phyloP scores from a whole-genome alignment of 1,139 yeast species.

The Zygosaccharomyces sapae region DNA sequence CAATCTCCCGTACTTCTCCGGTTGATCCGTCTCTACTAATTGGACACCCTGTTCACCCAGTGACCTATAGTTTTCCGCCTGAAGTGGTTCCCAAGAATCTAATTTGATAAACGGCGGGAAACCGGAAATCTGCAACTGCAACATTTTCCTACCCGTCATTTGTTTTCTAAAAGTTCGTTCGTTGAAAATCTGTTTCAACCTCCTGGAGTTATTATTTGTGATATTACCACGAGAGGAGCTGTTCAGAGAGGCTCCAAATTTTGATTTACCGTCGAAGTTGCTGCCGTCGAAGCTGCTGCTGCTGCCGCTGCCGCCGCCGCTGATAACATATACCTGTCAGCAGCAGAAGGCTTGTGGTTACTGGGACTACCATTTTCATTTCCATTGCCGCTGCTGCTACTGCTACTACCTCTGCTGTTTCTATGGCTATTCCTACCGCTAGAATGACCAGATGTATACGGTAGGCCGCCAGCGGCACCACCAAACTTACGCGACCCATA shows the following conservation, averaged over 20 bases:
- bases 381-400: neutral
- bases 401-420: neutral
- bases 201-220: constrained; percentile 15
- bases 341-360: too few relatives aligned
- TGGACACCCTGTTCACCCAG: constrained; percentile 10
- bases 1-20: constrained; percentile 31
- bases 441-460: neutral
- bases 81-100: constrained; percentile 21
- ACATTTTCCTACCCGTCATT: constrained; percentile 37
- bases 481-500: constrained; percentile 2
- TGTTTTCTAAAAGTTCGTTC: constrained; percentile 35
- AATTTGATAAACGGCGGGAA: constrained; percentile 35
- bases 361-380: too few relatives aligned
- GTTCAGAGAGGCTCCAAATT: neutral
- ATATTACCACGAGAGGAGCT: neutral
- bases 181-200: constrained; percentile 31
- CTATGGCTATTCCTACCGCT: constrained; percentile 3
- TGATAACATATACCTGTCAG: too few relatives aligned
- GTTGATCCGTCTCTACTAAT: constrained; percentile 16
- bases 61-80: constrained; percentile 9
- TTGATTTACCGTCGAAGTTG: constrained; percentile 4
- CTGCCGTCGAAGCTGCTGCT: too few relatives aligned
- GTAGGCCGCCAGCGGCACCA: neutral
- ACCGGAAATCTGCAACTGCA: constrained; percentile 31
- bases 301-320: too few relatives aligned